phyloP scores from a whole-genome alignment of 495 filamentous ascomycete genomes.

The Aspergillus haitiensis region DNA sequence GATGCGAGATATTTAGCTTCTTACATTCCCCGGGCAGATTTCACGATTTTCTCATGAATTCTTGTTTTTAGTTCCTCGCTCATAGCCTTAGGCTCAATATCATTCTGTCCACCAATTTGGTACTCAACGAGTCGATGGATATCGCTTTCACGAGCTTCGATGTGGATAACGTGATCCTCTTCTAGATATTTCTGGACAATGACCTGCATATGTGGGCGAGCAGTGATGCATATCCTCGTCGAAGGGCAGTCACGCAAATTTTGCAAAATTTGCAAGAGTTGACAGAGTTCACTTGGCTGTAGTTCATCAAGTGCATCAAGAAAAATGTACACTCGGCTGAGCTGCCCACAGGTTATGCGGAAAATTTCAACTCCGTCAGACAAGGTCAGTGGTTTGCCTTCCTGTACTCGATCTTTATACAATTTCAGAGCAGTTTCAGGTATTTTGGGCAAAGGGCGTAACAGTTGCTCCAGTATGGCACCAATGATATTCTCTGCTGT shows the following conservation, averaged over 20 bases:
- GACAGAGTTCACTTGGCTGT: too few relatives aligned
- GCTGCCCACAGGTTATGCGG: conserved; percentile 10
- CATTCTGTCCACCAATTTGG: conserved; percentile 26
- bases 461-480: conserved; percentile 26
- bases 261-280: conserved; percentile 15
- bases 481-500: conserved; percentile 23
- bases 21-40: conserved; percentile 21
- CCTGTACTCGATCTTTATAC: neutral
- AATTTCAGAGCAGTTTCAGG: conserved; percentile 7
- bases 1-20: conserved; percentile 2
- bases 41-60: conserved; percentile 16
- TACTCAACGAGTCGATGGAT: conserved; percentile 19
- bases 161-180: conserved; percentile 12
- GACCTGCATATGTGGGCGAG: conserved; percentile 18
- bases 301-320: conserved; percentile 26
- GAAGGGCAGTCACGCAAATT: neutral
- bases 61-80: conserved; percentile 18
- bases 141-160: conserved; percentile 23
- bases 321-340: conserved; percentile 22
- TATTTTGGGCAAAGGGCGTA: conserved; percentile 14
- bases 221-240: conserved; percentile 19
- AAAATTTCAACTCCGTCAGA: conserved; percentile 10
- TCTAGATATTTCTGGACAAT: conserved; percentile 17
- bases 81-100: conserved; percentile 24
- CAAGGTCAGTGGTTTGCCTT: neutral